Percentiles rank a stretch among this genome's conserved stretches.
These are phyloP conservation scores for Ananas comosus DNA, from an alignment of 176 grass and related monocot genomes.

Conservation along the genomic window DNA sequence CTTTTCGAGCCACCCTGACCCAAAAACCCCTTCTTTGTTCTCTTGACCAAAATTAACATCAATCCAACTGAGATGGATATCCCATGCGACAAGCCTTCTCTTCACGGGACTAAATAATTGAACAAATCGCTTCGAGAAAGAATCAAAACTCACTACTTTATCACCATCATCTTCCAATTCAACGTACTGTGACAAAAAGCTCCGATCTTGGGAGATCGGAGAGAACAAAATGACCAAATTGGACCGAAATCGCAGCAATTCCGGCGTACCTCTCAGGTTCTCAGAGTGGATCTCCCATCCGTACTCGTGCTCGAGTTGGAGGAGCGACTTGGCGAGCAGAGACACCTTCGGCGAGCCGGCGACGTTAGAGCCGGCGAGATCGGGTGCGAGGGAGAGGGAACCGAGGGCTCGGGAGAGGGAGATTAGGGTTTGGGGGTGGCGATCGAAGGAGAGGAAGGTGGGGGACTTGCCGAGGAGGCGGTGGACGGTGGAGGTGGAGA, in stretches of 20 bases:
- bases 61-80: slow-evolving; percentile 48
- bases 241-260: slow-evolving; percentile 15
- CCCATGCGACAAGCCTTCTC: slow-evolving; percentile 30
- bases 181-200: slow-evolving; percentile 14
- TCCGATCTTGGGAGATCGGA: slow-evolving; percentile 17
- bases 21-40: not conserved
- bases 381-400: slow-evolving; percentile 11
- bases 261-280: not conserved
- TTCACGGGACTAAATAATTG: slow-evolving; percentile 31
- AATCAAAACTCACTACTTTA: not conserved
- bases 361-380: slow-evolving; percentile 6
- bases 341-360: slow-evolving; percentile 18
- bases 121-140: slow-evolving; percentile 15
- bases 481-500: slow-evolving; percentile 32
- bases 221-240: slow-evolving; percentile 53
- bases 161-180: slow-evolving; percentile 1
- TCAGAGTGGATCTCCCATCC: slow-evolving; percentile 28
- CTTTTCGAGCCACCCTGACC: slow-evolving; percentile 9
- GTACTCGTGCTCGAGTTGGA: slow-evolving; percentile 74
- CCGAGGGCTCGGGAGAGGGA: slow-evolving; percentile 31
- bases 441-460: slow-evolving; percentile 54
- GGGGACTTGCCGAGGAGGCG: slow-evolving; percentile 27
- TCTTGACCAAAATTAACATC: slow-evolving; percentile 13
- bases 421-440: slow-evolving; percentile 33
- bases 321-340: slow-evolving; percentile 45